Evolutionary conservation across 1,284 basidiomycete genomes (phyloP).

Genomic region (Stygiomarasmius scandens): DNA sequence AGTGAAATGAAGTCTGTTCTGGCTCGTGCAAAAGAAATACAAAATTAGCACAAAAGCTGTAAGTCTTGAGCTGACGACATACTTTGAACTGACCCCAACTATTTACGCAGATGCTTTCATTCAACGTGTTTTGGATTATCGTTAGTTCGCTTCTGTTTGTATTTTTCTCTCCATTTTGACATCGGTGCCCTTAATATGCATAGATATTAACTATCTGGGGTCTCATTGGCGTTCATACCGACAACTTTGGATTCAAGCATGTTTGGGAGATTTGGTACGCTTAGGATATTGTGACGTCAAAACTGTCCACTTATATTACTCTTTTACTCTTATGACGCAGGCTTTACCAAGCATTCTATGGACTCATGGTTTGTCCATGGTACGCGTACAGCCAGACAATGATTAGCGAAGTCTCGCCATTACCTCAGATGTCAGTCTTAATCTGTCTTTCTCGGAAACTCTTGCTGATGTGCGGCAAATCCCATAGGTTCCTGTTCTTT

Average conservation of each 20-base stretch:
- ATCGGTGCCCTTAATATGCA: background rate
- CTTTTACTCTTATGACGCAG: constrained; percentile 28
- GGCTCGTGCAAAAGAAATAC: constrained; percentile 77
- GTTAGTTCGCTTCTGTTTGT: constrained; percentile 33
- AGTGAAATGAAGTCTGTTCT: constrained; percentile 58
- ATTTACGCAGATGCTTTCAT: constrained; percentile 60
- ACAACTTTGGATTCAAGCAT: constrained; percentile 80
- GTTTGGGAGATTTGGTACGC: constrained; percentile 78
- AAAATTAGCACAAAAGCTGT: constrained; percentile 74
- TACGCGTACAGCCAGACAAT: constrained; percentile 85
- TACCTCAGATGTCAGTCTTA: constrained; percentile 62
- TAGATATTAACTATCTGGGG: constrained; percentile 77
- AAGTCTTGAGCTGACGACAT: constrained; percentile 17
- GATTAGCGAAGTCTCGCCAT: constrained; percentile 82
- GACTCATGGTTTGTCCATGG: constrained; percentile 82
- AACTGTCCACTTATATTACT: constrained; percentile 3
- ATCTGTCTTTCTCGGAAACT: constrained; percentile 12
- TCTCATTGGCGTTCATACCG: constrained; percentile 73
- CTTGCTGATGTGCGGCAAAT: constrained; percentile 14
- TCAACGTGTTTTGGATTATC: constrained; percentile 77
- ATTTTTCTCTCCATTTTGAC: background rate
- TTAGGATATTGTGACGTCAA: background rate
- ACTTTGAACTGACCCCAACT: background rate
- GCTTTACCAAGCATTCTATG: constrained; percentile 75
- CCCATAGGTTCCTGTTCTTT: constrained; percentile 72